Base-by-base conservation (phyloP, 495 filamentous ascomycete species). In the Astrothelium subdiscretum region DNA sequence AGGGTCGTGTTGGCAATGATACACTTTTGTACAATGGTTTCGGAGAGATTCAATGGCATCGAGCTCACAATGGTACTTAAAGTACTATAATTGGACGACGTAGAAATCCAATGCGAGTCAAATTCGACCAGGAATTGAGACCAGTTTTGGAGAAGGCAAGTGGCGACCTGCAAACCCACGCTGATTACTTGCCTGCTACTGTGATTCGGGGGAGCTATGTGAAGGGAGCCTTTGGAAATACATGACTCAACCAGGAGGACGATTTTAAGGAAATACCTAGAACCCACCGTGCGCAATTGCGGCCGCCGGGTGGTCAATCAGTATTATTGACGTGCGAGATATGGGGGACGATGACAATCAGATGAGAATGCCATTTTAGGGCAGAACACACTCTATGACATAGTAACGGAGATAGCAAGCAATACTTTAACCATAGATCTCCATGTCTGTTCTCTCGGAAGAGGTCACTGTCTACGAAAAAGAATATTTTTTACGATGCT, bases 1-100 rank as follows among this genome's bases (percentile, higher is more conserved):
- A 73, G 83, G 32, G 76, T 84, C 31, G 83, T 85, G 81, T 67
- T 85, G 12, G 80, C 81, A 22, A 75, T 80, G 42, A 48, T n/a
- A n/a, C 42, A 48, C 18, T 48, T 48, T 48, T n/a, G 42, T n/a
- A 10, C 42, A 48, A 20, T 69, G 65, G 58, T 64, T 42, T 43
- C 0, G 22, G 11, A 48, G 13, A 18, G 18, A 32, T 57, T 12
- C 20, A 31, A 32, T 38, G 24, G 20, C 74, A 69, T 75, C 52
- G 73, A 73, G 59, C 76, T 76, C 62, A 75, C 77, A 78, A 77
- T 79, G 79, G 59, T 68, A 8, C 13, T 48, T 48, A 10, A 8
- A n/a, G 42, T 18, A 48, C 42, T 48, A 11, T n/a, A 48, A 18
- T n/a, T n/a, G 3, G 18, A 8, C 18, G 5, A n/a, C 20, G 4